Evolutionary conservation across 2,329 filamentous ascomycete genomes (phyloP).

Genomic region (Aspergillus phoenicis): DNA sequence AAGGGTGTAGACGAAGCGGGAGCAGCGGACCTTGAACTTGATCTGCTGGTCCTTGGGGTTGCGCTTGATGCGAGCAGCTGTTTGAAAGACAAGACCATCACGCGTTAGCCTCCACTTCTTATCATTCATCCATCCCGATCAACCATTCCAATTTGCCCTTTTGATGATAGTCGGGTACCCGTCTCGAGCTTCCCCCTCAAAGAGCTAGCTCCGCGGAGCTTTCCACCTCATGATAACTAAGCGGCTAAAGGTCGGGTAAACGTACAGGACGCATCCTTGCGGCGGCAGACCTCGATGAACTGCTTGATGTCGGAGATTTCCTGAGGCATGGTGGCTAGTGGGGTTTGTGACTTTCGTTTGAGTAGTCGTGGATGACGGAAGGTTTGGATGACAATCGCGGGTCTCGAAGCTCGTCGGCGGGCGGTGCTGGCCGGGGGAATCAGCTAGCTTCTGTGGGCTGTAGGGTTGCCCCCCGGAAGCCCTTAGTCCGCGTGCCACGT

Average conservation of each 20-base stretch:
- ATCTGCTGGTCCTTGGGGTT: constrained; percentile 86
- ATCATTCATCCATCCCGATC: neutral
- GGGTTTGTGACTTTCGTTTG: constrained; percentile 19
- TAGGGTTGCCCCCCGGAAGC: constrained; percentile 11
- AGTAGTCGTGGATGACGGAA: constrained; percentile 16
- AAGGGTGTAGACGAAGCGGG: constrained; percentile 94
- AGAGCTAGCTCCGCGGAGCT: constrained; percentile 2
- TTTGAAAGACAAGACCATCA: constrained; percentile 17
- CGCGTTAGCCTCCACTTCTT: constrained; percentile 14
- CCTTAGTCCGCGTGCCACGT: constrained; percentile 6
- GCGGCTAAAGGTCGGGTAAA: constrained; percentile 37
- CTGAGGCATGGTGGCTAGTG: constrained; percentile 83
- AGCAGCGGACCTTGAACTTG: constrained; percentile 99
- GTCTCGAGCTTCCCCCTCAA: constrained; percentile 6
- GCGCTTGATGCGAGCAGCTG: constrained; percentile 93
- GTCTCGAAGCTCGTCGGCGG: constrained; percentile 25
- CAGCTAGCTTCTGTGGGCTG: constrained; percentile 5
- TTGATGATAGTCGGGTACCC: neutral
- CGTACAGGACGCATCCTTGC: constrained; percentile 99
- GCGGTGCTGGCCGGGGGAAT: neutral
- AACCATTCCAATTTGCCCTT: neutral
- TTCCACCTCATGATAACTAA: constrained; percentile 4
- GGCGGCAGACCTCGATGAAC: constrained; percentile 99
- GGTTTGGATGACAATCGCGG: constrained; percentile 19
- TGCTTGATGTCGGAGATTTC: constrained; percentile 99